phyloP scores from a whole-genome alignment of 164 flowering plant genomes.

The Kalanchoe fedtschenkoi region DNA sequence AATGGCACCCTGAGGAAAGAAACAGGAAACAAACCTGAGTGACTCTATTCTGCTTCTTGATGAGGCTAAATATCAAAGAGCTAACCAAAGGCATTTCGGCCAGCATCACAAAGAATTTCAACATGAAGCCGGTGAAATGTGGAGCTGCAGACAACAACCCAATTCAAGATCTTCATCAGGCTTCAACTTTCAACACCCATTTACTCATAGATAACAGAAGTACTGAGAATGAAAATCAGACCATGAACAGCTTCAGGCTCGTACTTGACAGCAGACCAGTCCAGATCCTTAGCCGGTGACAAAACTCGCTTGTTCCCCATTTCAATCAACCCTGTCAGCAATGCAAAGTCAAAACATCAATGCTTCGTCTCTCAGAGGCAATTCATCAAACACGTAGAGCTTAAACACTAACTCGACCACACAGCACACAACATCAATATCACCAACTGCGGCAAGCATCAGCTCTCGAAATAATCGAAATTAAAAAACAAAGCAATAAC shows the following conservation, averaged over 20 bases:
- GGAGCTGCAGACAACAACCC: conserved; percentile 31
- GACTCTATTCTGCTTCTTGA: conserved; percentile 59
- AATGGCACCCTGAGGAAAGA: not conserved
- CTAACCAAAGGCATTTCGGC: conserved; percentile 52
- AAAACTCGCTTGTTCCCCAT: conserved; percentile 52
- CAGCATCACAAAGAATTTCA: conserved; percentile 53
- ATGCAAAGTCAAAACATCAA: not conserved
- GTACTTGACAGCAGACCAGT: conserved; percentile 46
- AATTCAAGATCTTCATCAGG: not conserved
- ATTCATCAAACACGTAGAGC: not conserved
- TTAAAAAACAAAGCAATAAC: no score
- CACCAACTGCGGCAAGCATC: no score
- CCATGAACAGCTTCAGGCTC: conserved; percentile 39
- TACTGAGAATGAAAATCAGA: conserved; percentile 6
- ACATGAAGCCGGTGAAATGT: conserved; percentile 45
- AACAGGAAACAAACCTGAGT: conserved; percentile 32
- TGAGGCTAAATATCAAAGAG: conserved; percentile 23
- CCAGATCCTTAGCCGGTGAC: conserved; percentile 54
- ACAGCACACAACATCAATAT: not conserved
- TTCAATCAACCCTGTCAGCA: conserved; percentile 2
- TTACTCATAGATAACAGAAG: not conserved
- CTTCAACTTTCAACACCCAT: not conserved
- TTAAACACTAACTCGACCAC: no score
- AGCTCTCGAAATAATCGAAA: no score
- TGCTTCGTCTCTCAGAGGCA: not conserved